A percentile compares a stretch with the other conserved stretches of the same genome.
Evolutionary conservation across 768 basidiomycete species (phyloP).

Genomic region (Lactarius trivialis): DNA sequence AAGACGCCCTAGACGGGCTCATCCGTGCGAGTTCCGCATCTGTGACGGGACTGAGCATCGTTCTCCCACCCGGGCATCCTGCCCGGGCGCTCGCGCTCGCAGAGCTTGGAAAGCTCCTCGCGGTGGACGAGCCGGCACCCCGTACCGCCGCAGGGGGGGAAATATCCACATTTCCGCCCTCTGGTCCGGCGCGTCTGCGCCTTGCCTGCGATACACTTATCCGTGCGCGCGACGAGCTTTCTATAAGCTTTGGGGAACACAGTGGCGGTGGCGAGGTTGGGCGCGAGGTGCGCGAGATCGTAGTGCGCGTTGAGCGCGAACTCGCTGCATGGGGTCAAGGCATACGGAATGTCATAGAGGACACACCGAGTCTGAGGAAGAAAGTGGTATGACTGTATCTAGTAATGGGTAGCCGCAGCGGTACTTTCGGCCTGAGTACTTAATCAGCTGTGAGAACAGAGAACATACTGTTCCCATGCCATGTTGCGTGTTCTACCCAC

Average conservation of each 20-base stretch:
- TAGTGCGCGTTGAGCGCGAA: conserved; percentile 66
- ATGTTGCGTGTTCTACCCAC: conserved; percentile 43
- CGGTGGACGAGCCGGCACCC: conserved; percentile 65
- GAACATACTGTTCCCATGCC: not conserved
- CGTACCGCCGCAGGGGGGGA: conserved; percentile 15
- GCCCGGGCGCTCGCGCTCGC: conserved; percentile 66
- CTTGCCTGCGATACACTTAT: conserved; percentile 60
- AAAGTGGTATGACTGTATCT: not conserved
- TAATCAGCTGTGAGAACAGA: not conserved
- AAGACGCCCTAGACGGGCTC: conserved; percentile 54
- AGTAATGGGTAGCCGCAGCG: not conserved
- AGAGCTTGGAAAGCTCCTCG: conserved; percentile 76
- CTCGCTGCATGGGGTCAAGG: conserved; percentile 63
- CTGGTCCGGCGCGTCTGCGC: conserved; percentile 54
- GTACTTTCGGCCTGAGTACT: not conserved
- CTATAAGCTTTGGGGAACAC: conserved; percentile 62
- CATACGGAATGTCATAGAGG: conserved; percentile 48
- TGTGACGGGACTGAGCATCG: conserved; percentile 43
- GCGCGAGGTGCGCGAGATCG: conserved; percentile 47
- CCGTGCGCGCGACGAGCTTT: conserved; percentile 52
- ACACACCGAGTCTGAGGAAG: conserved; percentile 28
- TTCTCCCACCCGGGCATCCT: conserved; percentile 67
- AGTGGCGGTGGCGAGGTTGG: conserved; percentile 73
- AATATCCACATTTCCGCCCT: conserved; percentile 50
- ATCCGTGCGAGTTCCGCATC: conserved; percentile 52